Evolutionary conservation across 208 protist species (phyloP), one percentile per base, ranked within the genome.

Genomic region (Trypanosoma grayi): DNA sequence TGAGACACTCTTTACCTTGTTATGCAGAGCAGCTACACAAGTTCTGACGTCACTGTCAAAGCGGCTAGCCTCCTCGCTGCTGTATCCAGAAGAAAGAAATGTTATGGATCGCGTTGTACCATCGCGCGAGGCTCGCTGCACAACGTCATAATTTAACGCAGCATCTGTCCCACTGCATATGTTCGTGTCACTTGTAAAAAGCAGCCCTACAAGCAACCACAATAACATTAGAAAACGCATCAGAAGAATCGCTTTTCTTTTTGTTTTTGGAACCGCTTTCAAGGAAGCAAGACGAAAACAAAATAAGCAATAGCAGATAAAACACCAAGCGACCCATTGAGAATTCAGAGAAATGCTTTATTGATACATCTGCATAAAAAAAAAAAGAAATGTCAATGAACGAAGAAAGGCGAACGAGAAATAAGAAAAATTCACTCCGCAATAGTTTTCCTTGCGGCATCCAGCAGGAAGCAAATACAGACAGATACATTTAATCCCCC

Each of bases 51-150:
- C 77, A 0, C n/a, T 52, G 22, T 77, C 53, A 64, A 90, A 90
- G 14, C 14, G 31, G 16, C 16, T 51, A 13, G 59, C 40, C 9
- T 76, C 67, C 33, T 54, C 13, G 20, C 9, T 18, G 22, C 30
- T 40, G 60, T 90, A 90, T 8, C 83, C 83, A 16, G 79, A 72
- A 20, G 80, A 70, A 22, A 90, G 56, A 57, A 90, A 90, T 11
- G 80, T 83, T 30, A 90, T 69, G 30, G 81, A 79, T 5, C 76
- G 60, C 3, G 77, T 76, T n/a, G 33, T 28, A 13, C 46, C 50
- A 43, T 72, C 62, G 0, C 50, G 16, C n/a, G 73, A 60, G n/a
- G 63, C 65, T 27, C 58, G 43, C 43, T 80, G 73, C 2, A 78
- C n/a, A 4, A 67, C 62, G 4, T 41, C 37, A n/a, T 70, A 28